phyloP scores from a whole-genome alignment of 768 basidiomycete genomes.

The Daedaleopsis sinensis region DNA sequence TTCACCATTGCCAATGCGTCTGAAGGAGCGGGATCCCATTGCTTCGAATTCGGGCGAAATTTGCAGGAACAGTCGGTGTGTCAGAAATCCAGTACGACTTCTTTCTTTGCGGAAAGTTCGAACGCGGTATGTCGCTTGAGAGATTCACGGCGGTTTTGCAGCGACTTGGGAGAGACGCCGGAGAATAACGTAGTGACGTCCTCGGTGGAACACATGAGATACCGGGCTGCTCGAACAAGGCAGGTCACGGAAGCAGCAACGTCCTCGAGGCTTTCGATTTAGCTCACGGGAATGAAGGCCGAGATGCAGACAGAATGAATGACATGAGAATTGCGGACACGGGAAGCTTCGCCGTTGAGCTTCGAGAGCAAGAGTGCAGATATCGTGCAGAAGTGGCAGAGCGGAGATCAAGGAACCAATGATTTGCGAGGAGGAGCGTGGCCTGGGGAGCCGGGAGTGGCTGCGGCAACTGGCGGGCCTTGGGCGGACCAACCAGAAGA shows the following conservation, averaged over 20 bases:
- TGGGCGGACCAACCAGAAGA: background rate
- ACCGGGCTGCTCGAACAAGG: constrained; percentile 16
- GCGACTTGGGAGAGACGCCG: background rate
- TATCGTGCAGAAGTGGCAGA: background rate
- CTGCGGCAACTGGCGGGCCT: background rate
- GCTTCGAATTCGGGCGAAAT: no score
- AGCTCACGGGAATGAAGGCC: background rate
- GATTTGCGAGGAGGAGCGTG: constrained; percentile 1
- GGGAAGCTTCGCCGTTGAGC: background rate
- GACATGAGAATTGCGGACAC: constrained; percentile 13
- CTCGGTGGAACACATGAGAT: no score
- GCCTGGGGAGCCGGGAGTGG: no score
- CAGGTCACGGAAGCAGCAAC: constrained; percentile 10
- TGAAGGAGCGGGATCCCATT: no score
- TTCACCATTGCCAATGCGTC: no score
- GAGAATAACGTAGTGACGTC: background rate
- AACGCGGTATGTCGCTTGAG: no score
- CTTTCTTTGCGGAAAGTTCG: no score
- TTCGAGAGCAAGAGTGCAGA: background rate
- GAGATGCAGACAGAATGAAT: background rate
- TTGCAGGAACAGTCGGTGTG: no score
- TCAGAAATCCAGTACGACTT: no score
- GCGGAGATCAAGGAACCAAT: constrained; percentile 6
- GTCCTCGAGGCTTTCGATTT: background rate
- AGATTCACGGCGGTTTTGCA: no score